Evolutionary conservation across 768 basidiomycete genomes (phyloP).

Genomic region (Rhodotorula diobovata): DNA sequence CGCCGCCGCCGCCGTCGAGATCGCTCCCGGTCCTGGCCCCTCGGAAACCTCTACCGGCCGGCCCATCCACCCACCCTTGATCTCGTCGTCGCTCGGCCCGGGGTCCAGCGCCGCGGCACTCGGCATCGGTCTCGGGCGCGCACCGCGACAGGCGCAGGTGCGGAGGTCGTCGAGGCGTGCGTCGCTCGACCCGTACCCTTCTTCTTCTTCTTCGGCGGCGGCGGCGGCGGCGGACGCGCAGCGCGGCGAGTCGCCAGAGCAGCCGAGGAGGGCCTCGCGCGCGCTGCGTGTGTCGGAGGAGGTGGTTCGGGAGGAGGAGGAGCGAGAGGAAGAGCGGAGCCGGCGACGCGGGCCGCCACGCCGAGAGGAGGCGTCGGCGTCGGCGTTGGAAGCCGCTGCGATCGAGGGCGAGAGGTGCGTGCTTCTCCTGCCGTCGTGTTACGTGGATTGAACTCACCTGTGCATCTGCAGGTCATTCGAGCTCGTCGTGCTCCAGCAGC

Average conservation of each 20-base stretch:
- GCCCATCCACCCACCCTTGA: background rate
- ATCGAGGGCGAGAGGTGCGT: slow-evolving; percentile 1
- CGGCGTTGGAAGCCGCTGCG: background rate
- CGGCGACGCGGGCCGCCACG: no score
- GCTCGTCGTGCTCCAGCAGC: slow-evolving; percentile 80
- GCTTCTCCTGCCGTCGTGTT: background rate
- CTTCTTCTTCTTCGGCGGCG: background rate
- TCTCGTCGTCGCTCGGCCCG: background rate
- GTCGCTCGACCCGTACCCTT: slow-evolving; percentile 16
- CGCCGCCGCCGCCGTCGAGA: background rate
- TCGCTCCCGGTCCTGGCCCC: background rate
- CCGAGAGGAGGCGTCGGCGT: background rate
- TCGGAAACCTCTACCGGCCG: background rate
- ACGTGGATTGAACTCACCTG: background rate
- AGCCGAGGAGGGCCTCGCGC: background rate
- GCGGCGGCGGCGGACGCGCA: background rate
- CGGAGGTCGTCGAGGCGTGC: background rate
- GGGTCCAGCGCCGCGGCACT: background rate
- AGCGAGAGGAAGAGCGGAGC: background rate
- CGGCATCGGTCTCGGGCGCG: background rate
- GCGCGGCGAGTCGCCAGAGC: background rate
- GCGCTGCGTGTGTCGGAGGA: background rate
- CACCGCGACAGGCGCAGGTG: background rate
- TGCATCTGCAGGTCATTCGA: slow-evolving; percentile 55
- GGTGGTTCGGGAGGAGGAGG: background rate